phyloP scores from a whole-genome alignment of 805 yeast genomes.

The Pichia californica region DNA sequence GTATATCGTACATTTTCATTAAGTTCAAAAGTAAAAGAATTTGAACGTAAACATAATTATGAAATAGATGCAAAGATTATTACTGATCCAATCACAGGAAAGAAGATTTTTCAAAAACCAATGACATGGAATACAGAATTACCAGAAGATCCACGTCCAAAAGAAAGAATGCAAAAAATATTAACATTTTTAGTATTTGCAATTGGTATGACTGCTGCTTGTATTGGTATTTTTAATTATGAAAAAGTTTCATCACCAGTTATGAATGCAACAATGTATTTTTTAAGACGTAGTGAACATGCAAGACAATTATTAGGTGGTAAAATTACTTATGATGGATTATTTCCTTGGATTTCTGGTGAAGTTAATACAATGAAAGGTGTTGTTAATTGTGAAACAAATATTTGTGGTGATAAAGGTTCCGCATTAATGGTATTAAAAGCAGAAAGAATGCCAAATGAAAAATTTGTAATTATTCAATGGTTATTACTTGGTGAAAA shows the following conservation, averaged over 20 bases:
- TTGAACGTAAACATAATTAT: conserved; percentile 15
- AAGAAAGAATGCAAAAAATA: conserved; percentile 32
- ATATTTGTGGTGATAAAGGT: conserved; percentile 60
- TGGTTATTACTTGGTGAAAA: conserved; percentile 56
- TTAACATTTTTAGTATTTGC: conserved; percentile 49
- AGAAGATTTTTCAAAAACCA: conserved; percentile 28
- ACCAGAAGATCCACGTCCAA: conserved; percentile 67
- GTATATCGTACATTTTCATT: conserved; percentile 3
- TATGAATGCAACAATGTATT: conserved; percentile 78
- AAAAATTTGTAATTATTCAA: conserved; percentile 51
- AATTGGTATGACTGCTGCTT: conserved; percentile 45
- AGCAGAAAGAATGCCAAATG: conserved; percentile 54
- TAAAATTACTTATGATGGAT: conserved; percentile 63
- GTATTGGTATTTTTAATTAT: conserved; percentile 77
- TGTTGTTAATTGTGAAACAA: conserved; percentile 63
- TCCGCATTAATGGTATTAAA: conserved; percentile 52
- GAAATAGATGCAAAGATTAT: conserved; percentile 17
- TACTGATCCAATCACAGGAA: conserved; percentile 20
- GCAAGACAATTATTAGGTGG: conserved; percentile 65
- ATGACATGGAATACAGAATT: conserved; percentile 71
- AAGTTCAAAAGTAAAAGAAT: not conserved
- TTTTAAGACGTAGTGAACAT: conserved; percentile 65
- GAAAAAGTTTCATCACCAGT: conserved; percentile 89
- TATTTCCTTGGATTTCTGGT: conserved; percentile 89
- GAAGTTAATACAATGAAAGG: conserved; percentile 80